Base-by-base conservation (phyloP, 306 rosid species). In the Sophora flavescens region DNA sequence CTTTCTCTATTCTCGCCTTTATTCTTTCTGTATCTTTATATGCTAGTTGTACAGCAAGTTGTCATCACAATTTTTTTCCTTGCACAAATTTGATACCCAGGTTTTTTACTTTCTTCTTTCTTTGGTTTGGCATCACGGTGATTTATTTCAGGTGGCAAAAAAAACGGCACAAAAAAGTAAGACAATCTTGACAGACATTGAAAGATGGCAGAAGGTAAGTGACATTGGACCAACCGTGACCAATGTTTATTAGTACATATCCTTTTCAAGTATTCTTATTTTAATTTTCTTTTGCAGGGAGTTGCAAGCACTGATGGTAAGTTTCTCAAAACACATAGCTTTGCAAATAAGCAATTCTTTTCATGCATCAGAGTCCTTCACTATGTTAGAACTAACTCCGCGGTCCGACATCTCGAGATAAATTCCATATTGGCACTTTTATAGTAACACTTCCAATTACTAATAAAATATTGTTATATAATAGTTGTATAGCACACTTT, bases 141-240 rank as follows among this genome's bases (percentile, higher is more conserved):
- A 50, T 81, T 71, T 82, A 28, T 83, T 48, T 84, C 87, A 96
- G 99, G 98, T 88, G 74, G 99, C 98, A 65, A 96, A 92, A 87
- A 88, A 83, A 87, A 96, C 99, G 22, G 98, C 99, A 22, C 97
- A 90, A 73, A 96, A 76, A 78, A 91, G 97, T 51, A 92, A 87
- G 86, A 89, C 88, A 44, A 88, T 91, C 77, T 81, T 96, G 90
- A 92, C 97, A 63, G 99, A 95, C 70, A 88, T 96, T 73, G 99
- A 95, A 85, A 81, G 99, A 81, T 89, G 99, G 99, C 99, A 96
- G 88, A 96, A 96, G 97, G 99, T 96, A 84, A 60, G 26, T 7
- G n/a, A 65, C 48, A 16, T 32, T 39, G n/a, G 74, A 59, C 51
- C 56, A 30, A n/a, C 54, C 68, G 62, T 63, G 36, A 36, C 11